Conservation (phyloP, 208 protist genomes). For the Leptomonas seymouri region DNA sequence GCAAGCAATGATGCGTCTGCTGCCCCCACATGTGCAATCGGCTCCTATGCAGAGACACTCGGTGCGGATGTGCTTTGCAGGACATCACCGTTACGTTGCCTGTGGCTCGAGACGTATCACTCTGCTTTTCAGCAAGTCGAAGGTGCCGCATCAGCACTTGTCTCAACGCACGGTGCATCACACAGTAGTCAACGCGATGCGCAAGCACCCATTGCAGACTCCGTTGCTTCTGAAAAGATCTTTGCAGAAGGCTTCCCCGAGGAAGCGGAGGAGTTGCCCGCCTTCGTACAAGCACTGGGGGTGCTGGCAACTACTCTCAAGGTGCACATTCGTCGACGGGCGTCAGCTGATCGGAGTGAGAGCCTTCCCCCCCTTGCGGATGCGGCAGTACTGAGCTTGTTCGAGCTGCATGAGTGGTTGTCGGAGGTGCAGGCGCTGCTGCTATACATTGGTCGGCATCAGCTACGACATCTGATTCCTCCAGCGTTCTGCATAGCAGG, state of each 20-base stretch:
- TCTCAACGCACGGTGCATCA: background rate
- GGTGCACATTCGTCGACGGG: background rate
- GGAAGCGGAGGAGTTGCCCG: slow-evolving; percentile 28
- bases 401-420: slow-evolving; percentile 15
- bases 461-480: slow-evolving; percentile 24
- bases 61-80: background rate
- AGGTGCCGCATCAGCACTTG: background rate
- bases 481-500: background rate
- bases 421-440: slow-evolving; percentile 35
- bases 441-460: slow-evolving; percentile 23
- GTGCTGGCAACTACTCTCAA: slow-evolving; percentile 11
- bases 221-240: background rate
- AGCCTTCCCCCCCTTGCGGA: background rate
- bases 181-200: background rate
- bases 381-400: background rate
- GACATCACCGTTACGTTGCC: background rate
- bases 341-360: background rate
- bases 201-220: background rate
- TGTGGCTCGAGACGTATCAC: slow-evolving; percentile 5
- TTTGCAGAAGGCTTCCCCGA: slow-evolving; percentile 16
- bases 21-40: background rate
- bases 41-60: background rate
- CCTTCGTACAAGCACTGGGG: slow-evolving; percentile 32
- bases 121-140: background rate
- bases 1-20: background rate